These are phyloP conservation scores for Gossypium australe DNA, from an alignment of 345 rosid species.

Conservation along the genomic window DNA sequence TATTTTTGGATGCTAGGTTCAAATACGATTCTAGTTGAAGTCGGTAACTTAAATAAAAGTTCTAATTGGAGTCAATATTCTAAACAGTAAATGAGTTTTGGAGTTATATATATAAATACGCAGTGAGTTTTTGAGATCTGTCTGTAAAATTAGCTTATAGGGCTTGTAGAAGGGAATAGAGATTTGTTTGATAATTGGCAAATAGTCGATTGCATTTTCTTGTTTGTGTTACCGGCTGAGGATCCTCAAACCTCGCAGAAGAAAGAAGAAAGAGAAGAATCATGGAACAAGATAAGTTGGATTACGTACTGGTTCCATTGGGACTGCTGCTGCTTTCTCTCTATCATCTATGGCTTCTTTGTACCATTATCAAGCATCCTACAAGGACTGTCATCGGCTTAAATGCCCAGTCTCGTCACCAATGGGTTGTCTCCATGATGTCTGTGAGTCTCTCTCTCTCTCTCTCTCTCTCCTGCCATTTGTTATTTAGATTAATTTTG, in stretches of 20 bases:
- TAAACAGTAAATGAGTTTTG: too few relatives aligned
- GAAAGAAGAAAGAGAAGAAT: neutral
- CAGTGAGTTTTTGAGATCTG: too few relatives aligned
- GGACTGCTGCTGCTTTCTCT: constrained; percentile 33
- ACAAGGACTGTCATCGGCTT: constrained; percentile 52
- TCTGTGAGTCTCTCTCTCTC: constrained; percentile 32
- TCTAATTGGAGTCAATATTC: too few relatives aligned
- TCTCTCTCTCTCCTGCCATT: neutral
- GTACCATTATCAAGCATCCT: constrained; percentile 30
- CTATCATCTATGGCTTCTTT: constrained; percentile 51
- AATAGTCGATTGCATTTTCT: neutral
- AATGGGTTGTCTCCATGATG: constrained; percentile 81
- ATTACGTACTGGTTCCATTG: constrained; percentile 38
- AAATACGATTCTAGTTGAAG: too few relatives aligned
- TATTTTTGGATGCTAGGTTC: too few relatives aligned
- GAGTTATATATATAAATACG: too few relatives aligned
- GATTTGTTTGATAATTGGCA: too few relatives aligned
- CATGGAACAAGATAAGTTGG: constrained; percentile 39
- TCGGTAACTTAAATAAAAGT: too few relatives aligned
- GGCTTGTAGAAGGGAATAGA: too few relatives aligned
- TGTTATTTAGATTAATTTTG: neutral
- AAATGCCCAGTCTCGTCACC: constrained; percentile 77
- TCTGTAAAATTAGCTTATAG: too few relatives aligned
- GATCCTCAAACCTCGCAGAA: neutral
- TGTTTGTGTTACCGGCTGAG: neutral